These are phyloP conservation scores for Tylopilus vinaceipallidus DNA, from an alignment of 768 basidiomycete species.

Conservation along the genomic window DNA sequence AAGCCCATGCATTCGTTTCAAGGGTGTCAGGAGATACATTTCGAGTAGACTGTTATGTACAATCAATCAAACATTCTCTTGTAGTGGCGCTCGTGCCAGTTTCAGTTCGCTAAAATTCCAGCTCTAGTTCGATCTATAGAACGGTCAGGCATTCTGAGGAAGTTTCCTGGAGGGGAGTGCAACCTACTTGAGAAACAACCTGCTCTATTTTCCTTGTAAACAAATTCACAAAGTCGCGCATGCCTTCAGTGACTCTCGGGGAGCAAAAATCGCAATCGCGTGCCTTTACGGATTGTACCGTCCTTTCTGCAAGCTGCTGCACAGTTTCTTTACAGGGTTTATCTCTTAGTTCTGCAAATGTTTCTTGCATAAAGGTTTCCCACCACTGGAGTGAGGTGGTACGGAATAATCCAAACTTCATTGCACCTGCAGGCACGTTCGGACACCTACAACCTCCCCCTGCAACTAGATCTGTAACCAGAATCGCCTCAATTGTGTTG, in stretches of 20 bases:
- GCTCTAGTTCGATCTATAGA: constrained; percentile 9
- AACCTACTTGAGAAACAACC: constrained; percentile 3
- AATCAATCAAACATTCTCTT: no score
- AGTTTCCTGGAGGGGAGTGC: no score
- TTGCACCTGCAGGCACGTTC: no score
- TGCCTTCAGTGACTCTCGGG: constrained; percentile 1
- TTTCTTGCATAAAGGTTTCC: neutral
- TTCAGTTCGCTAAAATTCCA: no score
- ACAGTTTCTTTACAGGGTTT: neutral
- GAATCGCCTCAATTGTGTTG: no score
- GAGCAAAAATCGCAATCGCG: neutral
- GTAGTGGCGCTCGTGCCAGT: no score
- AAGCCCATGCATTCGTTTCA: no score
- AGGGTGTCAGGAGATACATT: no score
- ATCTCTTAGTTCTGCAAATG: neutral
- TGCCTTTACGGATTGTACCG: neutral
- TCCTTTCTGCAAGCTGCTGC: neutral
- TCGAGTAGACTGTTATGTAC: no score
- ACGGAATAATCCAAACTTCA: neutral
- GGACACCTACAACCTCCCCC: neutral
- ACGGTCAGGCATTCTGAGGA: neutral
- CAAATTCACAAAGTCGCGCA: constrained; percentile 13
- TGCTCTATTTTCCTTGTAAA: constrained; percentile 14
- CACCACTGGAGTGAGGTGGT: neutral
- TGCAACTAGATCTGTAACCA: neutral